Conservation (phyloP, 495 filamentous ascomycete genomes). For the Aspergillus hancockii region DNA sequence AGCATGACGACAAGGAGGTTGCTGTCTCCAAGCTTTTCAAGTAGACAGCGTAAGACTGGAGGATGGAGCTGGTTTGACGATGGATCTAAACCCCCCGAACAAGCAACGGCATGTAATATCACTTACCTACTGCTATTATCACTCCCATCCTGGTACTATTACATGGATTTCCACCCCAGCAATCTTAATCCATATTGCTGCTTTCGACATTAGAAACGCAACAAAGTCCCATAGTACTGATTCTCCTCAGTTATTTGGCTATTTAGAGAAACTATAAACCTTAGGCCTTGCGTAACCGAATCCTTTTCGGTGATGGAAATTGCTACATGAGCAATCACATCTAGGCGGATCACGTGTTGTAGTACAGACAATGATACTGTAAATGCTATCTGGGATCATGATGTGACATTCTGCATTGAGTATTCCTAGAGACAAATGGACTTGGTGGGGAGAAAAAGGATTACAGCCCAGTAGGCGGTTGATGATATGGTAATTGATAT, state of each 20-base stretch:
- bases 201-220: background rate
- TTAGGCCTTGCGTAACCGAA: background rate
- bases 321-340: background rate
- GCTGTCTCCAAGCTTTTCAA: slow-evolving; percentile 91
- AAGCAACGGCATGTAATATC: slow-evolving; percentile 24
- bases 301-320: background rate
- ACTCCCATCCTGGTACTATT: background rate
- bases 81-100: background rate
- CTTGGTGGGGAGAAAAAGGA: no score
- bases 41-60: slow-evolving; percentile 44
- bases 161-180: background rate
- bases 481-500: no score
- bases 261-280: background rate
- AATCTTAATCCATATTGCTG: background rate
- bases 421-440: no score
- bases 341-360: no score
- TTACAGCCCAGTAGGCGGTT: no score
- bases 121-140: background rate
- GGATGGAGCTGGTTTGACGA: background rate
- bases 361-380: no score
- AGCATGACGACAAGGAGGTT: slow-evolving; percentile 98
- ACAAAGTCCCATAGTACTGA: background rate
- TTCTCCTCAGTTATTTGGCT: background rate
- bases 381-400: no score
- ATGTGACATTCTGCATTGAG: no score